A percentile compares a stretch with the other conserved stretches of the same genome.
phyloP scores from a whole-genome alignment of 345 rosid species.

The Turritis glabra region DNA sequence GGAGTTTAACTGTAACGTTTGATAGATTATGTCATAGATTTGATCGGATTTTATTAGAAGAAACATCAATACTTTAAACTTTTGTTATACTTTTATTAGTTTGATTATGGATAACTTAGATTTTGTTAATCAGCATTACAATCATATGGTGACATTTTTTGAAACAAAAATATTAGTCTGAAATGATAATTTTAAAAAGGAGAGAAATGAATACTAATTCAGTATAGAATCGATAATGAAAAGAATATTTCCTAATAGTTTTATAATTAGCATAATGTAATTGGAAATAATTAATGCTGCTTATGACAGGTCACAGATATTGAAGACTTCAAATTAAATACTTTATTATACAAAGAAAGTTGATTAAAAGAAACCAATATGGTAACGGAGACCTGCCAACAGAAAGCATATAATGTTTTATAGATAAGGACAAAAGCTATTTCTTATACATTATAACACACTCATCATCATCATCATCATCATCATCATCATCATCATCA shows the following conservation, averaged over 20 bases:
- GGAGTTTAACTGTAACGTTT: neutral
- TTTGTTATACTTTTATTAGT: neutral
- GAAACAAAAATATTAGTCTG: neutral
- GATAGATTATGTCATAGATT: neutral
- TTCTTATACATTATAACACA: neutral
- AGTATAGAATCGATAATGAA: neutral
- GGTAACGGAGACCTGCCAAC: slow-evolving; percentile 32
- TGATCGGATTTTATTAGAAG: neutral
- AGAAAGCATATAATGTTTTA: slow-evolving; percentile 20
- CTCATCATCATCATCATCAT: neutral
- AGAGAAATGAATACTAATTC: neutral
- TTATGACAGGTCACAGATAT: slow-evolving; percentile 33
- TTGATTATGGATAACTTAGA: neutral
- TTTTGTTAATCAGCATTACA: neutral
- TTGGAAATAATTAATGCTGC: slow-evolving; percentile 25
- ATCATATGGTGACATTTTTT: neutral
- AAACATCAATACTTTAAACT: neutral
- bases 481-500: too few species aligned
- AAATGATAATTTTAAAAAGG: neutral
- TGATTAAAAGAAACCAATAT: slow-evolving; percentile 13
- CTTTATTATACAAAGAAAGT: neutral
- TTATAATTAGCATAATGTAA: slow-evolving; percentile 6
- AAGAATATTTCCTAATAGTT: neutral
- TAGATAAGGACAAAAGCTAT: slow-evolving; percentile 34
- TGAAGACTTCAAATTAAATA: neutral